Conservation (phyloP, 768 basidiomycete genomes). For the Hortiboletus campestris region DNA sequence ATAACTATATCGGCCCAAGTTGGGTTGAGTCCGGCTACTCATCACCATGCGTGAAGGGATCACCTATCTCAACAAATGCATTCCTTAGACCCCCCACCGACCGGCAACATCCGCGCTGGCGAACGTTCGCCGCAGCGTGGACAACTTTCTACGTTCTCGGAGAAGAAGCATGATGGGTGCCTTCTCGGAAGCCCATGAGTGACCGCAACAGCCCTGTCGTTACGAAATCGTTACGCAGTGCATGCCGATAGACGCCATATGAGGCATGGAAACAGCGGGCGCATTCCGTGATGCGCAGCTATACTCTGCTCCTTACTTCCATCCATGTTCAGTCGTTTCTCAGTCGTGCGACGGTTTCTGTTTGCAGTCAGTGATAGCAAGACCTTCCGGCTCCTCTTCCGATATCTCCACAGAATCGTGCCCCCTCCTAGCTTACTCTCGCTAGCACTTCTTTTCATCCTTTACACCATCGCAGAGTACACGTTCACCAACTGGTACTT, state of each 20-base stretch:
- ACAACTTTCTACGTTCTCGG: too few species aligned
- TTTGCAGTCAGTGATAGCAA: background rate
- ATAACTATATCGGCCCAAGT: too few species aligned
- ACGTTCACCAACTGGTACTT: conserved; percentile 12
- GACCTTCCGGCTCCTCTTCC: background rate
- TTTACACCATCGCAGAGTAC: conserved; percentile 13
- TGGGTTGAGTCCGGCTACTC: too few species aligned
- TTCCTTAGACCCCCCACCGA: too few species aligned
- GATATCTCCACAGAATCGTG: background rate
- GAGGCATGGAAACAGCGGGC: background rate
- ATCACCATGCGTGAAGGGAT: too few species aligned
- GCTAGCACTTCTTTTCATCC: background rate
- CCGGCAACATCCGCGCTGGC: too few species aligned
- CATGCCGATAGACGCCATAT: background rate
- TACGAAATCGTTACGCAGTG: too few species aligned
- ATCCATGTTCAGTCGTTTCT: conserved; percentile 1
- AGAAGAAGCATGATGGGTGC: too few species aligned
- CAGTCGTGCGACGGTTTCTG: background rate
- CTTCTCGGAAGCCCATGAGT: too few species aligned
- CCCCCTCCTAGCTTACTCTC: background rate
- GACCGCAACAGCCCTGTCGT: too few species aligned
- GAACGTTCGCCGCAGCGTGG: too few species aligned
- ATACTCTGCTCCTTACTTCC: background rate
- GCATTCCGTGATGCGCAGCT: background rate
- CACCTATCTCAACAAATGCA: too few species aligned